Evolutionary conservation across 2,329 filamentous ascomycete species (phyloP).

Genomic region (Alternaria alternata): DNA sequence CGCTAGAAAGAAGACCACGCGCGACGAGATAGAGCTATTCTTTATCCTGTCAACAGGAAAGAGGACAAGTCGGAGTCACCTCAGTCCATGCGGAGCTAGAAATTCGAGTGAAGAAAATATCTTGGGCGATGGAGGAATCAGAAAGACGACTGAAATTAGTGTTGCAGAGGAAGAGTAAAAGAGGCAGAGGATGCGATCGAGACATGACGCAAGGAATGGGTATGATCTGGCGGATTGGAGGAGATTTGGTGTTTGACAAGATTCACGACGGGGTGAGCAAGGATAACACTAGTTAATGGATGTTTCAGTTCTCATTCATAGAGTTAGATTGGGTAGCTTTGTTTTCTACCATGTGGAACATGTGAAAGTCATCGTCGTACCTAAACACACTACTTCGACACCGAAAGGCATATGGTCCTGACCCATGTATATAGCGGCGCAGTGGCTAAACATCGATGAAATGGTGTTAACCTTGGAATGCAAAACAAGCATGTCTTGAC

Average conservation of each 20-base stretch:
- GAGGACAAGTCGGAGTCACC: background rate
- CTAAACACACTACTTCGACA: too few species aligned
- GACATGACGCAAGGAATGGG: accelerated
- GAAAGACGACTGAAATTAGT: background rate
- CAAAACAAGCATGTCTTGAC: too few species aligned
- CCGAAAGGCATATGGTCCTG: too few species aligned
- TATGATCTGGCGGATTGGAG: background rate
- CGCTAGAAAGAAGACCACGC: background rate
- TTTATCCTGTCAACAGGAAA: background rate
- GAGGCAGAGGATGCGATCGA: background rate
- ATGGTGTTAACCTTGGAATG: too few species aligned
- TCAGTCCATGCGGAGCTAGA: background rate
- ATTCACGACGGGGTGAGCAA: too few species aligned
- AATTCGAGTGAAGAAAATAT: background rate
- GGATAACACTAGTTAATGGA: accelerated
- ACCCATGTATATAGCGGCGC: too few species aligned
- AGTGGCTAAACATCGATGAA: too few species aligned
- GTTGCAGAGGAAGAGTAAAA: background rate
- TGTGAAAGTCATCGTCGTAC: too few species aligned
- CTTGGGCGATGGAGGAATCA: background rate
- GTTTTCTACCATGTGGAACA: too few species aligned
- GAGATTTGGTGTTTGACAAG: too few species aligned
- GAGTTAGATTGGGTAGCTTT: too few species aligned
- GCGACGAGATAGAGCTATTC: background rate
- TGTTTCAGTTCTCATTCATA: too few species aligned